Evolutionary conservation across 1,139 yeast genomes (phyloP).

Genomic region (Taphrina betulina): DNA sequence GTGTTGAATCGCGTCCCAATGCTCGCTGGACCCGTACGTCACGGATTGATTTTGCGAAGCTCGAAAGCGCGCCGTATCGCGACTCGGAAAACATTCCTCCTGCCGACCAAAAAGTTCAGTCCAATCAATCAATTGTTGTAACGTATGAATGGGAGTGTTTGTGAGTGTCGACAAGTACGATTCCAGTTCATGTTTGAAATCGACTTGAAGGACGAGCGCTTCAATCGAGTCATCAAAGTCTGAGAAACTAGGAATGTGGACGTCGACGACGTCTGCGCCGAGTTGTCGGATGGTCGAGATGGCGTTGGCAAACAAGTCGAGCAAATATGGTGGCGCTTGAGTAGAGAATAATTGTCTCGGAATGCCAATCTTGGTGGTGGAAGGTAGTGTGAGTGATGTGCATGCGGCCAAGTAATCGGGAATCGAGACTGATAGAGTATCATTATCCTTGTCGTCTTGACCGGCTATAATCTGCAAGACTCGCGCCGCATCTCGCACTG

Average conservation of each 20-base stretch:
- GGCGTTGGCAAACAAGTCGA: not conserved
- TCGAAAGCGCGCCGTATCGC: not conserved
- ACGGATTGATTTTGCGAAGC: too few relatives aligned
- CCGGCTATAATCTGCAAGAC: slow-evolving; percentile 6
- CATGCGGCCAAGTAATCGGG: not conserved
- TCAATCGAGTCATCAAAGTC: not conserved
- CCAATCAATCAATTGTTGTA: too few relatives aligned
- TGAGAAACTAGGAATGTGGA: not conserved
- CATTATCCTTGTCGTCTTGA: not conserved
- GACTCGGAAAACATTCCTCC: not conserved
- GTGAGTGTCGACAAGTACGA: not conserved
- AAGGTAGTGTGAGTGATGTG: not conserved
- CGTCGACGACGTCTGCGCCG: not conserved
- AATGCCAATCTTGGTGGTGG: not conserved
- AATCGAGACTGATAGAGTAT: not conserved
- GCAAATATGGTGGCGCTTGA: not conserved
- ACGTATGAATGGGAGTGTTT: not conserved
- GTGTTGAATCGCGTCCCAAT: not conserved
- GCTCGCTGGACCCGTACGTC: too few relatives aligned
- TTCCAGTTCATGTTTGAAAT: not conserved
- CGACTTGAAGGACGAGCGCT: not conserved
- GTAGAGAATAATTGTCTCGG: not conserved
- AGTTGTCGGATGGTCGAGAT: not conserved
- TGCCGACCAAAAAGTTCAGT: not conserved
- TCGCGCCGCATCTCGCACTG: slow-evolving; percentile 8